These are phyloP conservation scores for Yarrowia divulgata DNA, from an alignment of 805 yeast species.

Conservation along the genomic window DNA sequence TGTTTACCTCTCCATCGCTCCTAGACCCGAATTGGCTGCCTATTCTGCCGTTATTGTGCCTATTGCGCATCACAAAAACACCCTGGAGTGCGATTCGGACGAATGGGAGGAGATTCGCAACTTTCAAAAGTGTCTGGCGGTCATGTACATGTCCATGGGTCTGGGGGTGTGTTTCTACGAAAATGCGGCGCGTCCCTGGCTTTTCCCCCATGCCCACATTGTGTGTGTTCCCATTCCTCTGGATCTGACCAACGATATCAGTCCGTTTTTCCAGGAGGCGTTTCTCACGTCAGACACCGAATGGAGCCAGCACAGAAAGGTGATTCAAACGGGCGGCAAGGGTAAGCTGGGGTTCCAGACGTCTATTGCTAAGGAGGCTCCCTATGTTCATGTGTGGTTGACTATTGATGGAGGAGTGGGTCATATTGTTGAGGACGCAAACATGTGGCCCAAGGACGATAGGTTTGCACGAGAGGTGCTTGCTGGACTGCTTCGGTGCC, in stretches of 20 bases:
- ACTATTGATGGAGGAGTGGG: slow-evolving; percentile 58
- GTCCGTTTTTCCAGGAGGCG: slow-evolving; percentile 56
- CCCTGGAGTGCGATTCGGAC: slow-evolving; percentile 54
- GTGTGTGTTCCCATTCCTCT: slow-evolving; percentile 56
- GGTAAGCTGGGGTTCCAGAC: slow-evolving; percentile 47
- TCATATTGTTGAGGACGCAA: slow-evolving; percentile 56
- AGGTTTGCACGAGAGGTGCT: slow-evolving; percentile 56
- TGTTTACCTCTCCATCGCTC: slow-evolving; percentile 53
- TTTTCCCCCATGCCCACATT: slow-evolving; percentile 53
- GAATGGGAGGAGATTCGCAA: slow-evolving; percentile 56
- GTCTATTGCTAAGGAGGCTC: slow-evolving; percentile 57
- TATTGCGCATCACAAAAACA: slow-evolving; percentile 53
- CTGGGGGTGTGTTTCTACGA: slow-evolving; percentile 58
- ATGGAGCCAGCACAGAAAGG: slow-evolving; percentile 52
- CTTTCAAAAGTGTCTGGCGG: slow-evolving; percentile 54
- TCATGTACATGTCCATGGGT: slow-evolving; percentile 52
- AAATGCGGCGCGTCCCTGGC: slow-evolving; percentile 49
- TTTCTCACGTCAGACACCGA: slow-evolving; percentile 53
- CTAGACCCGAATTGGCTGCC: slow-evolving; percentile 53
- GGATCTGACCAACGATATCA: slow-evolving; percentile 48
- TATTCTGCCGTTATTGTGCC: slow-evolving; percentile 55
- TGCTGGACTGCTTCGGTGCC: slow-evolving; percentile 56
- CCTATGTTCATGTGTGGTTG: slow-evolving; percentile 61
- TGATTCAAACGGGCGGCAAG: slow-evolving; percentile 53
- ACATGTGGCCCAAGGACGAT: slow-evolving; percentile 58